Percentiles rank a stretch among this genome's conserved stretches.
phyloP scores from a whole-genome alignment of 169 alveolate species.

The Eimeria tenella region DNA sequence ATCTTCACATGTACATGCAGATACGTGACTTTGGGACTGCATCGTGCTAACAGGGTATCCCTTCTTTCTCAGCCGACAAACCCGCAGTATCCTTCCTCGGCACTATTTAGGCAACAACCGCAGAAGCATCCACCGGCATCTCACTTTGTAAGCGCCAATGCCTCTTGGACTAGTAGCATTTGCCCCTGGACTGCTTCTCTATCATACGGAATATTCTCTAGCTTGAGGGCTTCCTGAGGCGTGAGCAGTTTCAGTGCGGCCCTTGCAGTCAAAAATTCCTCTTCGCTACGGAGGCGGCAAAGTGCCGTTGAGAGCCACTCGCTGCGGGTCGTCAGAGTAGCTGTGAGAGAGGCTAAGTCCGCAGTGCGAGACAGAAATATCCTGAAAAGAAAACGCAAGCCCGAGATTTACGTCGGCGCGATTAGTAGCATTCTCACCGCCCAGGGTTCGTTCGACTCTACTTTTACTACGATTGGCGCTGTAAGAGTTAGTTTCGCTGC shows the following conservation, averaged over 20 bases:
- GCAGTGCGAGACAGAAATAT: background rate
- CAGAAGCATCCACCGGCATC: background rate
- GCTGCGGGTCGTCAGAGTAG: background rate
- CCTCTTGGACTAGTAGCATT: background rate
- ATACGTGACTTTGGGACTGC: background rate
- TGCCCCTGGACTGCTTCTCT: background rate
- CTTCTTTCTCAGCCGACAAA: too few relatives aligned
- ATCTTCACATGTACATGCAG: background rate
- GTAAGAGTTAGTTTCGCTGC: background rate
- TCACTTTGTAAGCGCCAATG: conserved; percentile 4
- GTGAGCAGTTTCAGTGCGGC: conserved; percentile 6
- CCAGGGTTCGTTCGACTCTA: too few relatives aligned
- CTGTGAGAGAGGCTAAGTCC: background rate
- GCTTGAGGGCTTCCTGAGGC: background rate
- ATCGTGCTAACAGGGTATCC: too few relatives aligned
- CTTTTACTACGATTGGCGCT: background rate
- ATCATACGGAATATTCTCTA: conserved; percentile 7
- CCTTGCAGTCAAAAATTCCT: background rate
- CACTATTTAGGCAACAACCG: background rate
- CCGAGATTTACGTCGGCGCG: background rate
- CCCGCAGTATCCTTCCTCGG: too few relatives aligned
- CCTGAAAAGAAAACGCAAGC: background rate
- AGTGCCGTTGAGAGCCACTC: background rate
- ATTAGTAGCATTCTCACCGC: too few relatives aligned
- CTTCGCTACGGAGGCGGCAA: background rate